Percentiles rank a stretch among this genome's conserved stretches.
Conservation (phyloP, 345 rosid species). For the Mercurialis annua region DNA sequence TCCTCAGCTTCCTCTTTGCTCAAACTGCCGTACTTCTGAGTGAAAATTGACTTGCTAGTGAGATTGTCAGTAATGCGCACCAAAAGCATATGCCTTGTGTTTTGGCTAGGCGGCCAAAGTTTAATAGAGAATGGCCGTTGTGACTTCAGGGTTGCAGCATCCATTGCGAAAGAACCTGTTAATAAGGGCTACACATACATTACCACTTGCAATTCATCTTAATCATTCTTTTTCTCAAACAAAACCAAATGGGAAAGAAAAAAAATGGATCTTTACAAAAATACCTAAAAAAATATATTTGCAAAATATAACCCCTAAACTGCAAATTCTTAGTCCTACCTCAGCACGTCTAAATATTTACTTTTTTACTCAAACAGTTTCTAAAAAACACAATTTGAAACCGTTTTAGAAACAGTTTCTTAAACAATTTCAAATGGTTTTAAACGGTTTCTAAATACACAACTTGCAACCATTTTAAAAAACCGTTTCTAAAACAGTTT, state of each 20-base stretch:
- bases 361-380: too few relatives aligned
- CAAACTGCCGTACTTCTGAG: slow-evolving; percentile 74
- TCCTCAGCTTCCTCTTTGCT: slow-evolving; percentile 72
- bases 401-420: too few relatives aligned
- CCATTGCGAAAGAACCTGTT: slow-evolving; percentile 44
- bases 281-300: too few relatives aligned
- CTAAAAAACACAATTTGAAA: too few relatives aligned
- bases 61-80: slow-evolving; percentile 65
- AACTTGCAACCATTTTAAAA: too few relatives aligned
- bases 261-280: too few relatives aligned
- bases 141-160: slow-evolving; percentile 43
- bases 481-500: too few relatives aligned
- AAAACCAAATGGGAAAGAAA: not conserved
- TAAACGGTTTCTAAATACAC: too few relatives aligned
- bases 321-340: too few relatives aligned
- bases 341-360: too few relatives aligned
- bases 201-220: not conserved
- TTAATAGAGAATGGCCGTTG: slow-evolving; percentile 67
- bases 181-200: not conserved
- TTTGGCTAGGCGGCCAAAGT: slow-evolving; percentile 84
- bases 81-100: slow-evolving; percentile 67
- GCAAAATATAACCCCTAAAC: too few relatives aligned
- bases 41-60: slow-evolving; percentile 69
- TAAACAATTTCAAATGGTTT: too few relatives aligned
- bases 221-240: not conserved